These are phyloP conservation scores for Hepatocystis sp. DNA, from an alignment of 169 alveolate genomes.

Conservation along the genomic window DNA sequence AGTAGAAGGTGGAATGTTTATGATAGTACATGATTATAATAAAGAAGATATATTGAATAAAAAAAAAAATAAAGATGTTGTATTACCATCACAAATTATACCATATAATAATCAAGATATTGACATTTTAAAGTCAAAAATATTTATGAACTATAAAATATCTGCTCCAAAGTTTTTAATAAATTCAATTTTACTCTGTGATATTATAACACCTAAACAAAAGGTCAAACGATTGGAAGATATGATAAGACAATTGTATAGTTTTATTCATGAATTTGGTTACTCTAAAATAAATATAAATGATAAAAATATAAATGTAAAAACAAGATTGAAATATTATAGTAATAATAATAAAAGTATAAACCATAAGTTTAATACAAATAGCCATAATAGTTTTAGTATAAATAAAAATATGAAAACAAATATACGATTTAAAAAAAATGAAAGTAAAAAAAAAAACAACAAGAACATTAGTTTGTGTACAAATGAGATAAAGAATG, in stretches of 20 bases:
- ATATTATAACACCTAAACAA: constrained; percentile 18
- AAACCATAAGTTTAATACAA: too few species aligned
- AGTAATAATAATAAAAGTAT: too few species aligned
- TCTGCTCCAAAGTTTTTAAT: constrained; percentile 24
- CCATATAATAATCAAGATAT: constrained; percentile 55
- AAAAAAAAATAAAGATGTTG: constrained; percentile 4
- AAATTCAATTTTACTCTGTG: constrained; percentile 27
- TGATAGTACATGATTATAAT: constrained; percentile 9
- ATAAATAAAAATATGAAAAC: too few species aligned
- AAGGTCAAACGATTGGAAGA: constrained; percentile 49
- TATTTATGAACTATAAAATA: constrained; percentile 51
- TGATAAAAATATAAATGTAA: too few species aligned
- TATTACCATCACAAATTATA: background rate
- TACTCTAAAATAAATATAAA: too few species aligned
- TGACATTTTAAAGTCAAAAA: constrained; percentile 29
- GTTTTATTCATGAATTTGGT: constrained; percentile 22
- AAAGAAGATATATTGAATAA: background rate
- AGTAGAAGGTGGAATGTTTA: constrained; percentile 50
- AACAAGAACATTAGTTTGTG: too few species aligned
- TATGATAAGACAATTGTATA: constrained; percentile 42
- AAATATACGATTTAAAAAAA: too few species aligned
- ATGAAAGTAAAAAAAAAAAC: too few species aligned
- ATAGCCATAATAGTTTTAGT: too few species aligned
- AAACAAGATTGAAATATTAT: too few species aligned
- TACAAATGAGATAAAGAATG: too few species aligned